These are phyloP conservation scores for Phaeotremella fagi DNA, from an alignment of 768 basidiomycete species.

Conservation along the genomic window DNA sequence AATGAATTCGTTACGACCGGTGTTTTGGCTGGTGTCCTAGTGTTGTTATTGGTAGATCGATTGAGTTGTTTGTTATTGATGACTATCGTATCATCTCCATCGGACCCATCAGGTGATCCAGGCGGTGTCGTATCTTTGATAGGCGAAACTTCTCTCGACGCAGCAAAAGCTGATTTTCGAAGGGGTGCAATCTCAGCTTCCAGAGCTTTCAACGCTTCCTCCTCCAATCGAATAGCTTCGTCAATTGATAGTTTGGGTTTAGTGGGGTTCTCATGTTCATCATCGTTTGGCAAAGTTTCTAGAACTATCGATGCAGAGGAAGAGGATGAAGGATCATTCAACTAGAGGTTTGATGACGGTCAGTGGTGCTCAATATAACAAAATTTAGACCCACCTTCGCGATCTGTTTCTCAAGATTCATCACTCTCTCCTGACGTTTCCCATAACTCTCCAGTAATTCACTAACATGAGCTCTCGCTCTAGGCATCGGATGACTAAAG, in stretches of 20 bases:
- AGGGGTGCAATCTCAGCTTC: constrained; percentile 32
- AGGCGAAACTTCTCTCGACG: not conserved
- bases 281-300: too few relatives aligned
- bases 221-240: constrained; percentile 43
- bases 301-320: not conserved
- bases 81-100: not conserved
- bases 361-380: not conserved
- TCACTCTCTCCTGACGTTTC: constrained; percentile 27
- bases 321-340: not conserved
- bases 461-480: constrained; percentile 41
- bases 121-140: constrained; percentile 3
- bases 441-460: constrained; percentile 36
- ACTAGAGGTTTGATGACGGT: not conserved
- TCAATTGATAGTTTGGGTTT: constrained; percentile 24
- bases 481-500: constrained; percentile 42
- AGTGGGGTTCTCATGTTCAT: too few relatives aligned
- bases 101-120: constrained; percentile 1
- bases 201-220: constrained; percentile 32
- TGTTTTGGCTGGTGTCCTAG: constrained; percentile 8
- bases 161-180: not conserved
- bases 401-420: constrained; percentile 36
- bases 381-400: constrained; percentile 19
- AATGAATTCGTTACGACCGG: constrained; percentile 31
- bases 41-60: not conserved
- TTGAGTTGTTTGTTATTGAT: too few relatives aligned